Evolutionary conservation across 164 flowering plant species (phyloP), one percentile per base, ranked within the genome.

Genomic region (Dillenia suffruticosa): DNA sequence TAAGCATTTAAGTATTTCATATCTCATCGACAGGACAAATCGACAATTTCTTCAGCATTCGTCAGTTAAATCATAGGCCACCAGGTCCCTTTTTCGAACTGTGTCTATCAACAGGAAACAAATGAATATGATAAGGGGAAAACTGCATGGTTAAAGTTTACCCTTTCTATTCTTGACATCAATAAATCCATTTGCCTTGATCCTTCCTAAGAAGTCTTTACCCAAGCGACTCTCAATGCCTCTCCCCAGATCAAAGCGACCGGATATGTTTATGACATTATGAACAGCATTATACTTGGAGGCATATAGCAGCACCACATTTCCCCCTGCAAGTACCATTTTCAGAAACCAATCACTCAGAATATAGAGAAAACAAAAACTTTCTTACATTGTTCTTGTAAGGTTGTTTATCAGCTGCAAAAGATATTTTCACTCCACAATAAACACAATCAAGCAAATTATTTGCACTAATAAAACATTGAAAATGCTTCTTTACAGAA

Each of bases 141-240:
- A 51, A 64, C 5, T 14, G 12, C 3, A 5, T 44, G 43, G 11
- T 44, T n/a, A 9, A 24, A n/a, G 62, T 69, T 65, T 64, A 89
- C 96, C 96, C 49, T 59, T 78, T 76, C 70, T 74, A 70, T 77
- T 74, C 45, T 16, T 63, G 26, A 83, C 87, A 75, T 86, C 92
- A 64, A 89, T 81, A 55, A 68, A 84, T 58, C 92, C 92, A 57
- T 77, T 46, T 69, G 72, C 70, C 75, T 74, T 80, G 64, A 89
- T 80, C 67, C 74, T 79, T 63, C 82, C 72, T 32, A 70, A 59
- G 47, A 67, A 86, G 63, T 73, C 79, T 69, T 70, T 74, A 40
- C 92, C 96, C 69, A 89, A 68, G 9, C 82, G 90, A 60, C 77
- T 82, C 67, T 80, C 88, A 53, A 86, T 81, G 61, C 92, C 90